Percentiles rank a stretch among this genome's conserved stretches.
These are phyloP conservation scores for Paraleonurus japonicus DNA, from an alignment of 257 asterid species.

Conservation along the genomic window DNA sequence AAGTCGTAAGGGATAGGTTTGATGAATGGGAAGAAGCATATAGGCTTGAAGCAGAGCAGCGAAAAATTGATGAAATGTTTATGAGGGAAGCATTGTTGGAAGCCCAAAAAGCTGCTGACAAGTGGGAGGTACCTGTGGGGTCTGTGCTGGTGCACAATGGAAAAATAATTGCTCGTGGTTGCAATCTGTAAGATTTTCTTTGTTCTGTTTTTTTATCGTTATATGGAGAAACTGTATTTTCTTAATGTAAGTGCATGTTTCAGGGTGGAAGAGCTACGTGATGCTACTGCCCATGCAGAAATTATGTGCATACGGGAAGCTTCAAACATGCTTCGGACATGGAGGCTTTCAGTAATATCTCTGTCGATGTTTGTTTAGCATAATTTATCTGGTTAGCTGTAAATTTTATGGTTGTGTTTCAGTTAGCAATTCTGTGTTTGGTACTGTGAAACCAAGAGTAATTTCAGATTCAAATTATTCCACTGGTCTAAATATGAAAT, in stretches of 20 bases:
- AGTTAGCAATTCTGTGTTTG: slow-evolving; percentile 5
- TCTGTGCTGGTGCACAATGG: slow-evolving; percentile 90
- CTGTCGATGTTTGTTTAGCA: slow-evolving; percentile 21
- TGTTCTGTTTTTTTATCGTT: slow-evolving; percentile 8
- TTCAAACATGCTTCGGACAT: slow-evolving; percentile 66
- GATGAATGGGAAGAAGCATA: slow-evolving; percentile 96
- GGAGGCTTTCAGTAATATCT: slow-evolving; percentile 90
- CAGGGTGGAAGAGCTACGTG: slow-evolving; percentile 97
- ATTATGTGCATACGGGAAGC: slow-evolving; percentile 94
- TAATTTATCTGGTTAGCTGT: slow-evolving; percentile 16
- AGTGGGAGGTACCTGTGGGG: slow-evolving; percentile 99
- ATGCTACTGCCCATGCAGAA: slow-evolving; percentile 99
- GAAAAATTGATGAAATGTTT: slow-evolving; percentile 74
- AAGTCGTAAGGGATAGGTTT: slow-evolving; percentile 61
- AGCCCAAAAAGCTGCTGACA: slow-evolving; percentile 90
- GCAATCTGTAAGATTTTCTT: slow-evolving; percentile 68
- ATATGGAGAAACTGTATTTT: slow-evolving; percentile 9
- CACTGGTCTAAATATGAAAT: not conserved
- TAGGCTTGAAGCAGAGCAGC: slow-evolving; percentile 64
- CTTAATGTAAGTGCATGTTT: slow-evolving; percentile 26
- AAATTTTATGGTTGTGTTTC: slow-evolving; percentile 10
- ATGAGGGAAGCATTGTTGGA: slow-evolving; percentile 94
- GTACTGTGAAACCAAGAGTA: not conserved
- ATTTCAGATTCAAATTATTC: not conserved
- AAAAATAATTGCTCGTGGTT: slow-evolving; percentile 92